Evolutionary conservation across 2,329 filamentous ascomycete species (phyloP).

Genomic region (Hymenoscyphus infarciens): DNA sequence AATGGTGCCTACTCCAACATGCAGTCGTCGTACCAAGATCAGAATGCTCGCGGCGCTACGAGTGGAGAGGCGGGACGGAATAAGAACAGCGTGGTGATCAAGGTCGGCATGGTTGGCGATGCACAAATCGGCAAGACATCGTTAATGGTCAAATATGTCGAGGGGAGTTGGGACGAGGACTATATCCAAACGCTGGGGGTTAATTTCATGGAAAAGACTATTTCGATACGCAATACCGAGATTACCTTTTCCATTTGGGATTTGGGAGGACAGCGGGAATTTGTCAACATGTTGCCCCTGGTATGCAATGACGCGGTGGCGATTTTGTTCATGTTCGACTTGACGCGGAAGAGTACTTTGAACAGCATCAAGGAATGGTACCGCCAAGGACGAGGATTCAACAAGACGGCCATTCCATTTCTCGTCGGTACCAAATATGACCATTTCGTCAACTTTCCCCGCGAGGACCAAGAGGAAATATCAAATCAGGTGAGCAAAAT

Average conservation of each 20-base stretch:
- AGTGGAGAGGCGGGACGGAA: slow-evolving; percentile 29
- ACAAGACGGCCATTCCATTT: slow-evolving; percentile 99
- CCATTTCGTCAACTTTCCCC: slow-evolving; percentile 97
- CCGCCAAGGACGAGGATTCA: slow-evolving; percentile 93
- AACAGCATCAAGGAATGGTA: slow-evolving; percentile 99
- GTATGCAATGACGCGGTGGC: slow-evolving; percentile 99
- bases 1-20: slow-evolving; percentile 33
- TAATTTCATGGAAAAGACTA: slow-evolving; percentile 99
- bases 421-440: slow-evolving; percentile 98
- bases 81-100: slow-evolving; percentile 84
- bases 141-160: slow-evolving; percentile 99
- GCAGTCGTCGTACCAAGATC: slow-evolving; percentile 34
- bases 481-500: slow-evolving; percentile 72
- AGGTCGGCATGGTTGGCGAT: slow-evolving; percentile 98
- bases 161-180: slow-evolving; percentile 99
- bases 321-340: slow-evolving; percentile 99
- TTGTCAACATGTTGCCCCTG: slow-evolving; percentile 99
- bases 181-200: slow-evolving; percentile 98
- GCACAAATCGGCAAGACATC: slow-evolving; percentile 99
- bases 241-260: slow-evolving; percentile 99
- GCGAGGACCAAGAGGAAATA: slow-evolving; percentile 97
- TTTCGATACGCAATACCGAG: slow-evolving; percentile 97
- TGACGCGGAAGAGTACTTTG: slow-evolving; percentile 94
- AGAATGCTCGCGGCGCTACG: slow-evolving; percentile 31
- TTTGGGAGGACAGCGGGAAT: slow-evolving; percentile 93